Evolutionary conservation across 768 basidiomycete genomes (phyloP).

Genomic region (Brasilioporus rufonigricans): DNA sequence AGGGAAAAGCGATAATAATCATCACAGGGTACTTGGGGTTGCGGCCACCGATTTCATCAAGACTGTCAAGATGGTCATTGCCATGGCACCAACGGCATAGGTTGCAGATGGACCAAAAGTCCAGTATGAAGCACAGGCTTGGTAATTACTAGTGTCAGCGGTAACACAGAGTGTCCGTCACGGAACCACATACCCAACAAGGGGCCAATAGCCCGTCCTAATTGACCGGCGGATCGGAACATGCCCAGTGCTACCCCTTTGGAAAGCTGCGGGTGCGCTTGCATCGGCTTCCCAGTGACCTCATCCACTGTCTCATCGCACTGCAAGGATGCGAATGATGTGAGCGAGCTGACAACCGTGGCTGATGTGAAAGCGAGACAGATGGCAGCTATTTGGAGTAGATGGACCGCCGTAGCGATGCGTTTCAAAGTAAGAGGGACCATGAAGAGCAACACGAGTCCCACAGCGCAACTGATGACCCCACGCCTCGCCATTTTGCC

Average conservation of each 20-base stretch:
- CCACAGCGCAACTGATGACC: conserved; percentile 66
- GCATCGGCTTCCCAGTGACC: conserved; percentile 52
- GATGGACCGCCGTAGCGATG: conserved; percentile 44
- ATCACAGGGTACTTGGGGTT: conserved; percentile 3
- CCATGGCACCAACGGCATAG: conserved; percentile 61
- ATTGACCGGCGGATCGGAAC: conserved; percentile 91
- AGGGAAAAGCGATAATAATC: conserved; percentile 9
- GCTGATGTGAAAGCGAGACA: conserved; percentile 93
- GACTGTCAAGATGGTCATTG: conserved; percentile 59
- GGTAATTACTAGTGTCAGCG: conserved; percentile 11
- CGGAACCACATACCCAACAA: conserved; percentile 61
- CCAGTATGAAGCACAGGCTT: conserved; percentile 88
- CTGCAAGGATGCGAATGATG: conserved; percentile 86
- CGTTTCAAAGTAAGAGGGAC: conserved; percentile 56
- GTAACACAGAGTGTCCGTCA: conserved; percentile 1
- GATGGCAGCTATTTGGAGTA: conserved; percentile 69
- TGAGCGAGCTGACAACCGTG: conserved; percentile 92
- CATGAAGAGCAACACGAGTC: conserved; percentile 66
- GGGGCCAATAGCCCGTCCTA: conserved; percentile 91
- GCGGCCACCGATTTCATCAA: conserved; percentile 52
- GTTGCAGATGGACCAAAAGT: conserved; percentile 79
- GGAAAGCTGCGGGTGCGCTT: conserved; percentile 64
- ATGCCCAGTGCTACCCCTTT: conserved; percentile 83
- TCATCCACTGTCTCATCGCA: conserved; percentile 72
- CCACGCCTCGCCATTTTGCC: conserved; percentile 82